Evolutionary conservation across 2,329 filamentous ascomycete genomes (phyloP).

Genomic region (Cytospora chrysosperma): DNA sequence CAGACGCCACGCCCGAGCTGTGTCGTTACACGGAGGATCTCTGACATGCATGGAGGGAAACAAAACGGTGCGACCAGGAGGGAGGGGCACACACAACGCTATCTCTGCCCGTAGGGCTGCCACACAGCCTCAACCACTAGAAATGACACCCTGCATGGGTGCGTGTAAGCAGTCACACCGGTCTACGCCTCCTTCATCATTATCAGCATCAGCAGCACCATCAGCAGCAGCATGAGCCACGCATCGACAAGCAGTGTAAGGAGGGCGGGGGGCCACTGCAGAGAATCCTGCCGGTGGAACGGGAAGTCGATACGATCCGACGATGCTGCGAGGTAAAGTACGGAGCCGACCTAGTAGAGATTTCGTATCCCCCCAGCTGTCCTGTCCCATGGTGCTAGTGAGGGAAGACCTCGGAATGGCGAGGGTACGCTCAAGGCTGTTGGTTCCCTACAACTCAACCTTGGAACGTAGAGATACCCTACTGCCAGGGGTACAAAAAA

Average conservation of each 20-base stretch:
- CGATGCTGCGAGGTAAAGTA: not conserved
- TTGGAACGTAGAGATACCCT: no score
- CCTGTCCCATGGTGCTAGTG: no score
- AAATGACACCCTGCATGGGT: not conserved
- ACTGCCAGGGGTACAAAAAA: no score
- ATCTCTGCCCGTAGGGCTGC: conserved; percentile 16
- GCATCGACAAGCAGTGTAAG: not conserved
- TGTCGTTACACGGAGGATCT: conserved; percentile 13
- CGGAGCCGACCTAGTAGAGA: no score
- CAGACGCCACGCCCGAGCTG: not conserved
- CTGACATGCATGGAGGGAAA: conserved; percentile 12
- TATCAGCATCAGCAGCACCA: not conserved
- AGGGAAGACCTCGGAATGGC: not conserved
- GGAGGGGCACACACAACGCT: conserved; percentile 5
- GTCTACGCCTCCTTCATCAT: not conserved
- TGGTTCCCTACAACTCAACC: no score
- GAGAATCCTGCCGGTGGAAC: not conserved
- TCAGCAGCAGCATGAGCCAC: not conserved
- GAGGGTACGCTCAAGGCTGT: not conserved
- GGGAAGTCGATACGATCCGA: not conserved
- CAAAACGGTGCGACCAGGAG: conserved; percentile 4
- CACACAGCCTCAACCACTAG: not conserved
- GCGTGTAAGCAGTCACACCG: not conserved
- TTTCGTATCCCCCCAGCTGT: no score
- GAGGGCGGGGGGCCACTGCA: no score